Conservation (phyloP, 257 asterid species). For the Linaria vulgaris region DNA sequence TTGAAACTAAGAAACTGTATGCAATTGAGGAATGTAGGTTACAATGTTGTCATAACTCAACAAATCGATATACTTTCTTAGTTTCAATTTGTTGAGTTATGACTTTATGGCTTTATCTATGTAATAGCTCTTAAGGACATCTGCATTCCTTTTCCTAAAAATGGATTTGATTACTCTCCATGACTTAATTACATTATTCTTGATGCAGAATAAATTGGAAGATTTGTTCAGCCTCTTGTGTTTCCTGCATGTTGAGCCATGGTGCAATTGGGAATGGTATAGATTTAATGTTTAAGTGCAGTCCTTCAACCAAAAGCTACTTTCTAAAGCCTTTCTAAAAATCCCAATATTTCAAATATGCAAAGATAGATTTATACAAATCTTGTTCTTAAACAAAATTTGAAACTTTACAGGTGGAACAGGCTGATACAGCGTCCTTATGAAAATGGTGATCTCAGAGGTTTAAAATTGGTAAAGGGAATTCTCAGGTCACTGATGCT, state of each 20-base stretch:
- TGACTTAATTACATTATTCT: neutral
- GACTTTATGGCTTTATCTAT: no score
- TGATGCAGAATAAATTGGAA: slow-evolving; percentile 76
- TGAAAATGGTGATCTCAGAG: slow-evolving; percentile 73
- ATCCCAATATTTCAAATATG: neutral
- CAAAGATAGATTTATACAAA: no score
- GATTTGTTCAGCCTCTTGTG: slow-evolving; percentile 80
- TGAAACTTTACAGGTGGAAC: slow-evolving; percentile 61
- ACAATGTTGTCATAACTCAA: no score
- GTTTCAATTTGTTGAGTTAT: neutral
- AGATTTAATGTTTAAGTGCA: slow-evolving; percentile 4
- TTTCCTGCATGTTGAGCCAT: slow-evolving; percentile 90
- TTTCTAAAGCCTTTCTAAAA: no score
- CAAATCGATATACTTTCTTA: neutral
- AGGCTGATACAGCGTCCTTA: slow-evolving; percentile 78
- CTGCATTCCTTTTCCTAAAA: neutral
- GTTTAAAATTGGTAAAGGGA: slow-evolving; percentile 70
- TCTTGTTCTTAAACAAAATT: neutral
- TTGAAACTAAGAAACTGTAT: neutral
- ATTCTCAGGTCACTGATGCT: slow-evolving; percentile 78
- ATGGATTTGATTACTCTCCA: neutral
- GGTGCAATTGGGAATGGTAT: slow-evolving; percentile 98
- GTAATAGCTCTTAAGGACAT: no score
- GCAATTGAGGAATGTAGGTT: no score
- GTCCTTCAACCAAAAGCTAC: neutral